A percentile compares a stretch with the other conserved stretches of the same genome.
Evolutionary conservation across 2,329 filamentous ascomycete species (phyloP).

Genomic region (Torrubiella hemipterigena): DNA sequence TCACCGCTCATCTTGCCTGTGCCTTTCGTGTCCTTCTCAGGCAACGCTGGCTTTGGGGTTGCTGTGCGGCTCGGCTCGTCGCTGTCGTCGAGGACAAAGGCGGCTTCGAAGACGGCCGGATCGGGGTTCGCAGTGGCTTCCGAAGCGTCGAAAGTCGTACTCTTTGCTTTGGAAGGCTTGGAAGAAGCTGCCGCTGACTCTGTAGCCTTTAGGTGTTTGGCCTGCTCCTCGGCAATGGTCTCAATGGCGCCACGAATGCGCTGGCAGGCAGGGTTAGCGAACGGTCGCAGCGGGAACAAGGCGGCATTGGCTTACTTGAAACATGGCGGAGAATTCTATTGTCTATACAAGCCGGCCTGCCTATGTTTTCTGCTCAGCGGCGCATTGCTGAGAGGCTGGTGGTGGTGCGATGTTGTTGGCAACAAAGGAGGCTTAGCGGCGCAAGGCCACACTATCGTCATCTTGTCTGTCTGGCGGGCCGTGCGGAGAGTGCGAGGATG

Average conservation of each 20-base stretch:
- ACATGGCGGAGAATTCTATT: too few species aligned
- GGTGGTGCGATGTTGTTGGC: too few species aligned
- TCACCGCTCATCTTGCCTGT: constrained; percentile 10
- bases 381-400: too few species aligned
- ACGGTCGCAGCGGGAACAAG: neutral
- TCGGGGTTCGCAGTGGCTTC: constrained; percentile 50
- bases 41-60: constrained; percentile 39
- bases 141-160: constrained; percentile 20
- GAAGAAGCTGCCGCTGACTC: constrained; percentile 22
- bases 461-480: too few species aligned
- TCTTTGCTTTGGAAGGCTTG: constrained; percentile 23
- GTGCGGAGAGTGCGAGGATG: too few species aligned
- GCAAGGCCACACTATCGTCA: too few species aligned
- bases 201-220: constrained; percentile 54
- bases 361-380: too few species aligned
- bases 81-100: constrained; percentile 78
- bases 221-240: constrained; percentile 84
- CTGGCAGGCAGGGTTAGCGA: constrained; percentile 27
- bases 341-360: too few species aligned
- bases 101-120: constrained; percentile 75
- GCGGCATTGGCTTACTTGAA: constrained; percentile 7
- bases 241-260: constrained; percentile 78
- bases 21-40: constrained; percentile 19
- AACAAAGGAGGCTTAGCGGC: too few species aligned
- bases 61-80: constrained; percentile 51